A percentile compares a stretch with the other conserved stretches of the same genome.
Evolutionary conservation across 1,139 yeast species (phyloP).

Genomic region (Blastobotrys raffinosifermentans): DNA sequence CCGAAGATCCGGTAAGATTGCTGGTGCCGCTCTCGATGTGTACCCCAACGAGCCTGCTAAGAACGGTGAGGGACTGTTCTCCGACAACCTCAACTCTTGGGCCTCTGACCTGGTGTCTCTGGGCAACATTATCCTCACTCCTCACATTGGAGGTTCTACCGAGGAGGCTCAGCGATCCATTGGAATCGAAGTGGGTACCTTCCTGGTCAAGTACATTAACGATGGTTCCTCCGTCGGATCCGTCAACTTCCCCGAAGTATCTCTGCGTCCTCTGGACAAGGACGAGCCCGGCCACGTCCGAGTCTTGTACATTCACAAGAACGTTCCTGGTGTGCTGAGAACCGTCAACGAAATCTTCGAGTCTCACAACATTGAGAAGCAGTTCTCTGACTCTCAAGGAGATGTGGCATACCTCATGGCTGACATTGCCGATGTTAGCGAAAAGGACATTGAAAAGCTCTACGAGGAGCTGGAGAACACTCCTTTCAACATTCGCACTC

Average conservation of each 20-base stretch:
- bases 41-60: conserved; percentile 97
- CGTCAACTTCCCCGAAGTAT: conserved; percentile 98
- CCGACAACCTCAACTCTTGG: conserved; percentile 71
- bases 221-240: conserved; percentile 97
- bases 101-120: conserved; percentile 73
- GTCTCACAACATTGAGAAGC: conserved; percentile 94
- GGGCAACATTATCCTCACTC: conserved; percentile 87
- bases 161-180: conserved; percentile 98
- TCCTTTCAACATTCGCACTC: conserved; percentile 84
- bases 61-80: conserved; percentile 81
- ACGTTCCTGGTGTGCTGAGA: conserved; percentile 98
- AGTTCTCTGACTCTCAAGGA: conserved; percentile 92
- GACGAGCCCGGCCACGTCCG: conserved; percentile 84
- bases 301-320: conserved; percentile 92
- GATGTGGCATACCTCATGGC: conserved; percentile 98
- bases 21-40: conserved; percentile 97
- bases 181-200: conserved; percentile 88
- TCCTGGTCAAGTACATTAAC: conserved; percentile 84
- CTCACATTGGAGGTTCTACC: conserved; percentile 98
- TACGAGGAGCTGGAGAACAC: conserved; percentile 86
- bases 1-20: conserved; percentile 86
- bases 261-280: conserved; percentile 79
- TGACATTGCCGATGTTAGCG: conserved; percentile 83
- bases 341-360: conserved; percentile 95
- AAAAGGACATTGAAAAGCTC: conserved; percentile 74